Base-by-base conservation (phyloP, 345 rosid genomes). In the Balakata baccata region DNA sequence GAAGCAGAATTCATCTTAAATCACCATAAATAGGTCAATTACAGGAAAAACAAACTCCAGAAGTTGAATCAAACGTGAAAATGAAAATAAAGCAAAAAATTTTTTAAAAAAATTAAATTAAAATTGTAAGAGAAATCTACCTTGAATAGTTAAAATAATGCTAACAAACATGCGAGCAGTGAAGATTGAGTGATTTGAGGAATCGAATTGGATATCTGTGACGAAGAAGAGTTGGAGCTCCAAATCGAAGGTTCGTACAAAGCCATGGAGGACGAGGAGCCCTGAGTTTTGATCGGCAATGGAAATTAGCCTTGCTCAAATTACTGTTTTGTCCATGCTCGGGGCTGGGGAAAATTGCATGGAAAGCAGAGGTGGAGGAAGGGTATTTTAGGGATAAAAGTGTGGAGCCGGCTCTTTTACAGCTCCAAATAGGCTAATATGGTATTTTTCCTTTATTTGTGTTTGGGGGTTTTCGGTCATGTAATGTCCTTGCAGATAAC, bases 231-330 rank as follows among this genome's bases (percentile, higher is more conserved):
- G 58, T 79, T 64, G 80, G 50, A 81, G 82, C 74, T 79, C 53
- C 75, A 75, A 87, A 81, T 85, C 89, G 85, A 81, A 84, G 76
- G 86, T 86, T 82, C 81, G 86, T 79, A 81, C 78, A 69, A 78
- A 79, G 85, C 90, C 89, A 86, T 81, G 90, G 88, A 86, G 84
- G 88, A 78, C 75, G 89, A 83, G 82, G 86, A 83, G 75, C 81
- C 84, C 82, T 65, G 84, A 84, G 85, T 89, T 89, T 86, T 90
- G 92, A 88, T 93, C 98, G 96, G 92, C 90, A 84, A 87, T 82
- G 90, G 82, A 87, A 75, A 77, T 72, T 88, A 76, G 81, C 63
- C 20, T 12, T 0, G 0, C 0, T 1, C 11, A 68, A 81, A 82
- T 86, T 75, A 88, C 94, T 0, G 0, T 73, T 76, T 46, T 84